A percentile compares a stretch with the other conserved stretches of the same genome.
These are phyloP conservation scores for Picea abies DNA, from an alignment of 83 land plant genomes.

Conservation along the genomic window DNA sequence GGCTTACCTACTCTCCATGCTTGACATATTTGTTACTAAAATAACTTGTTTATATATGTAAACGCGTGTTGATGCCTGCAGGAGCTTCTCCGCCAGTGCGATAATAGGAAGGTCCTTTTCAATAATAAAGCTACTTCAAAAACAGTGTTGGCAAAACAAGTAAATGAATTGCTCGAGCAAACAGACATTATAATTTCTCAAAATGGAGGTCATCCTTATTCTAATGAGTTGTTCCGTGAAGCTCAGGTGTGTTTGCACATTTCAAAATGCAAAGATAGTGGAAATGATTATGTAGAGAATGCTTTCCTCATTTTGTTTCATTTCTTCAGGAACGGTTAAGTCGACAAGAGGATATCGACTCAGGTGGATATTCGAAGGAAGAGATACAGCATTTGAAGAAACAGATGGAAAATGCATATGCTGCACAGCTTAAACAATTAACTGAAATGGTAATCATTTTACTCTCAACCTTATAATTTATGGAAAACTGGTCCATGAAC, in stretches of 20 bases:
- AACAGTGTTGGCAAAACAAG: slow-evolving; percentile 28
- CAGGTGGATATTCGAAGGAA: background rate
- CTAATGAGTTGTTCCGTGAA: slow-evolving; percentile 63
- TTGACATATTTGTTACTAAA: no score
- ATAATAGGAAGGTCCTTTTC: slow-evolving; percentile 56
- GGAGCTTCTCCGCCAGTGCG: slow-evolving; percentile 47
- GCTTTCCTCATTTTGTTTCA: background rate
- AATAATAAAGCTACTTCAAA: slow-evolving; percentile 70
- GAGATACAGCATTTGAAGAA: background rate
- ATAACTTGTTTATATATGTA: no score
- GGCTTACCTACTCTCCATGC: no score
- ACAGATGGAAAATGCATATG: slow-evolving; percentile 4
- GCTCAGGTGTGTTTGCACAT: slow-evolving; percentile 41
- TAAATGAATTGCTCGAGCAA: slow-evolving; percentile 39
- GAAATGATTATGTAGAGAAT: background rate
- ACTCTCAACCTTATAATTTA: background rate
- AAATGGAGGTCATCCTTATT: slow-evolving; percentile 69
- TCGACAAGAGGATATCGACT: background rate
- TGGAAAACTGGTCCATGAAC: background rate
- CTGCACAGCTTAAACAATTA: background rate
- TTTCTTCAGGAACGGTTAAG: background rate
- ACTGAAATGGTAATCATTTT: slow-evolving; percentile 1
- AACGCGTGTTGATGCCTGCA: slow-evolving; percentile 16
- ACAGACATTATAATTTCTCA: slow-evolving; percentile 37
- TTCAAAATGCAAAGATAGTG: no score